phyloP scores from a whole-genome alignment of 2,329 filamentous ascomycete species.

The Sclerotinia trifoliorum region DNA sequence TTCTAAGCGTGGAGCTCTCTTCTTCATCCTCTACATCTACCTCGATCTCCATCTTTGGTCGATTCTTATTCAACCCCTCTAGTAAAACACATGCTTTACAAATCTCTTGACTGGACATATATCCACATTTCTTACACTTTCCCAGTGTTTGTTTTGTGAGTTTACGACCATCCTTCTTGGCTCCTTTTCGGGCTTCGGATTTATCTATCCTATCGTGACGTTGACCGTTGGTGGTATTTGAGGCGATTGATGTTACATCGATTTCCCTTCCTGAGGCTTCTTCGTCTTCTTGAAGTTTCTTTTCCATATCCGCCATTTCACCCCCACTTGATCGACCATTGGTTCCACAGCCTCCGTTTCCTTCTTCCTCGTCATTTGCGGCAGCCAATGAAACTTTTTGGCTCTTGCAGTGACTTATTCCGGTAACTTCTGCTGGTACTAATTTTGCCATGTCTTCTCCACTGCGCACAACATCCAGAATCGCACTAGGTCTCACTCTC shows the following conservation, averaged over 20 bases:
- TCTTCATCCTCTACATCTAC: slow-evolving; percentile 45
- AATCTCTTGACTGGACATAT: slow-evolving; percentile 89
- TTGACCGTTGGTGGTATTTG: slow-evolving; percentile 29
- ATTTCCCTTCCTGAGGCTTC: slow-evolving; percentile 60
- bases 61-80: slow-evolving; percentile 84
- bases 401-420: slow-evolving; percentile 49
- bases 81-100: slow-evolving; percentile 93
- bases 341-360: slow-evolving; percentile 72
- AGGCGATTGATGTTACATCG: slow-evolving; percentile 54
- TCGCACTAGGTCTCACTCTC: slow-evolving; percentile 87
- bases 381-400: slow-evolving; percentile 41
- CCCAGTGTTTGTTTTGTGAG: slow-evolving; percentile 71
- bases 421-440: slow-evolving; percentile 61
- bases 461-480: slow-evolving; percentile 89
- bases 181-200: slow-evolving; percentile 35
- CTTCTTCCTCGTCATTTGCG: slow-evolving; percentile 45
- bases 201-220: slow-evolving; percentile 36
- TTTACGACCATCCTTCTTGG: slow-evolving; percentile 39
- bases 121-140: slow-evolving; percentile 83
- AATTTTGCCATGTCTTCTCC: slow-evolving; percentile 94
- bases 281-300: slow-evolving; percentile 64
- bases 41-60: slow-evolving; percentile 55
- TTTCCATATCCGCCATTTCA: slow-evolving; percentile 82
- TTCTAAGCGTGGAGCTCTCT: slow-evolving; percentile 50
- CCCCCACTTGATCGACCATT: slow-evolving; percentile 66